phyloP scores from a whole-genome alignment of 2,329 filamentous ascomycete genomes.

The Thelonectria olida region DNA sequence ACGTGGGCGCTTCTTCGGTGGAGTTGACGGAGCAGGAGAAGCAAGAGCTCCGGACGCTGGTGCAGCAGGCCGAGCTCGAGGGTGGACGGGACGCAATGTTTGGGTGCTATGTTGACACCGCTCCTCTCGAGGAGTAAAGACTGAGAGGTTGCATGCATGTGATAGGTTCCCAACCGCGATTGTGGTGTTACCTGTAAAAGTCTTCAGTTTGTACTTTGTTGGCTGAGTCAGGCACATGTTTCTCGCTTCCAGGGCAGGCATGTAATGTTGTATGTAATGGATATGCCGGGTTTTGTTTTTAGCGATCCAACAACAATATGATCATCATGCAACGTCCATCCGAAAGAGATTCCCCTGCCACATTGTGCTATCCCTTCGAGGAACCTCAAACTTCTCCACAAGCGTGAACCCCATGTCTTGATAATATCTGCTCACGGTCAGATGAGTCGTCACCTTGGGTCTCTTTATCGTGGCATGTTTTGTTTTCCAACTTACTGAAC shows the following conservation, averaged over 20 bases:
- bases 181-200: background rate
- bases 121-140: conserved; percentile 21
- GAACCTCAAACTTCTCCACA: conserved; percentile 21
- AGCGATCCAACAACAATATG: background rate
- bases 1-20: conserved; percentile 47
- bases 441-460: background rate
- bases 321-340: conserved; percentile 26
- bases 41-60: conserved; percentile 43
- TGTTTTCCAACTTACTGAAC: conserved; percentile 22
- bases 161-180: background rate
- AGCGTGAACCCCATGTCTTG: conserved; percentile 26
- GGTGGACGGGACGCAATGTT: conserved; percentile 37
- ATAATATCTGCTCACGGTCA: conserved; percentile 33
- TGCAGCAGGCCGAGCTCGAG: conserved; percentile 38
- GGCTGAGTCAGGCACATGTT: background rate
- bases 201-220: background rate
- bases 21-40: conserved; percentile 47
- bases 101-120: conserved; percentile 31
- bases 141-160: background rate
- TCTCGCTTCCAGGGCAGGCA: background rate
- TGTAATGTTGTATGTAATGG: conserved; percentile 16
- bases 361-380: background rate
- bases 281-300: conserved; percentile 6
- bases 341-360: conserved; percentile 31
- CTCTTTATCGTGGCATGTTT: background rate